A percentile compares a stretch with the other conserved stretches of the same genome.
These are phyloP conservation scores for Haplographium delicatum DNA, from an alignment of 495 filamentous ascomycete species.

Conservation along the genomic window DNA sequence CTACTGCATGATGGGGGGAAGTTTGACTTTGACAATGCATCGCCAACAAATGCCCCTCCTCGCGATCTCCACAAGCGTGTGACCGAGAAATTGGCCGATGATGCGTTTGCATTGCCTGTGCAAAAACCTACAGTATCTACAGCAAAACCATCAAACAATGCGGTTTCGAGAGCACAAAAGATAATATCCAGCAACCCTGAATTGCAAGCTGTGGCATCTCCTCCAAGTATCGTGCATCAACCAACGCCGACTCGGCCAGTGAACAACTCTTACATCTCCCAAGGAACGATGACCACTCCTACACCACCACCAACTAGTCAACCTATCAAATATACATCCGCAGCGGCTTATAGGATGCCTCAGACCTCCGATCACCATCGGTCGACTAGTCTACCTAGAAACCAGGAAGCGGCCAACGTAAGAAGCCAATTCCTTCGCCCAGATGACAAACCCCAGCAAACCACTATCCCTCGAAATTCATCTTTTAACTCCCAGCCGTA, in stretches of 20 bases:
- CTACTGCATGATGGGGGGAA: constrained; percentile 82
- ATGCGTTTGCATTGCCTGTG: constrained; percentile 60
- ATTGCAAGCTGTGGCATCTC: constrained; percentile 44
- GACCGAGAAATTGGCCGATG: constrained; percentile 79
- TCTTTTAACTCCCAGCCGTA: constrained; percentile 9
- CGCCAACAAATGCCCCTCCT: constrained; percentile 39
- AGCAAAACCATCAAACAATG: constrained; percentile 33
- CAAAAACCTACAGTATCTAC: constrained; percentile 27
- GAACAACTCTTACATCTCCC: constrained; percentile 72
- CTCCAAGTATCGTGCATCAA: constrained; percentile 48
- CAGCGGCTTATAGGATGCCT: constrained; percentile 60
- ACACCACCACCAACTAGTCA: constrained; percentile 48
- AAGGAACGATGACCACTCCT: constrained; percentile 84
- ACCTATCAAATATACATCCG: constrained; percentile 26
- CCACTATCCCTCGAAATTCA: constrained; percentile 8
- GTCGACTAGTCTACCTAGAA: constrained; percentile 49
- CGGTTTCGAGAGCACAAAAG: constrained; percentile 45
- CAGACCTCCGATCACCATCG: constrained; percentile 47
- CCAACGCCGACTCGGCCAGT: constrained; percentile 43
- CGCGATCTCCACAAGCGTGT: constrained; percentile 68
- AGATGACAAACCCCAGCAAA: constrained; percentile 4
- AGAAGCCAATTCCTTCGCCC: constrained; percentile 28
- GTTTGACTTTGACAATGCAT: constrained; percentile 74
- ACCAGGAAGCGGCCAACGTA: constrained; percentile 27
- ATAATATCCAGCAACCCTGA: constrained; percentile 50